phyloP scores from a whole-genome alignment of 2,329 filamentous ascomycete genomes.

The Pseudogymnoascus sp. region DNA sequence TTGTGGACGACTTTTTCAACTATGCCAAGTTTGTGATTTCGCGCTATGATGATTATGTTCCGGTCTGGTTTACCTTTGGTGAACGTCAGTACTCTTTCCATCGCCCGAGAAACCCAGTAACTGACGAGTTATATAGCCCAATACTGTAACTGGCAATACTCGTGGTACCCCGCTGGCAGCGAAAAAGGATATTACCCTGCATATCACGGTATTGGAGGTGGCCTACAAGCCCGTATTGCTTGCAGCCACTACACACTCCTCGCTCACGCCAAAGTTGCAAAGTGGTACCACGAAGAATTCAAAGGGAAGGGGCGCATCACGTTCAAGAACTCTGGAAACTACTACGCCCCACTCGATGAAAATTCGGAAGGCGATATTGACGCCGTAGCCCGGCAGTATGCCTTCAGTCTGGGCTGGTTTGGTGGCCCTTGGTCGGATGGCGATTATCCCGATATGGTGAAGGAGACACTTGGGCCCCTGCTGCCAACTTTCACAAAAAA shows the following conservation, averaged over 20 bases:
- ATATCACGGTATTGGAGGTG: conserved; percentile 35
- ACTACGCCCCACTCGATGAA: conserved; percentile 31
- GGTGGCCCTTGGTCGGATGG: conserved; percentile 38
- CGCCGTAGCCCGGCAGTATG: conserved; percentile 32
- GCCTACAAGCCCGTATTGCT: conserved; percentile 33
- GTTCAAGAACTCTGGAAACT: conserved; percentile 37
- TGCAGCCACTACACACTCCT: conserved; percentile 37
- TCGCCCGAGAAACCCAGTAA: not conserved
- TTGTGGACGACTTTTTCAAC: conserved; percentile 30
- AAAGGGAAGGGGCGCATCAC: conserved; percentile 34
- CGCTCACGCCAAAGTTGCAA: conserved; percentile 35
- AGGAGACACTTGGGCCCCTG: conserved; percentile 33
- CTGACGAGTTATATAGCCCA: conserved; percentile 24
- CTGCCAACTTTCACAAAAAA: conserved; percentile 31
- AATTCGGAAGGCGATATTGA: conserved; percentile 30
- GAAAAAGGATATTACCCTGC: conserved; percentile 34
- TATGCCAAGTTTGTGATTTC: conserved; percentile 33
- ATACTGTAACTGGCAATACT: conserved; percentile 42
- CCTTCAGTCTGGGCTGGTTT: conserved; percentile 38
- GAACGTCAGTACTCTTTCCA: conserved; percentile 27
- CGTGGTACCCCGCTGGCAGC: conserved; percentile 34
- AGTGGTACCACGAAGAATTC: conserved; percentile 39
- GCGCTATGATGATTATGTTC: conserved; percentile 31
- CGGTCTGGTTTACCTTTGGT: conserved; percentile 35
- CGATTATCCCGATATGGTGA: conserved; percentile 33